Evolutionary conservation across 768 basidiomycete species (phyloP), one percentile per base, ranked within the genome.

Genomic region (Russula vinacea): DNA sequence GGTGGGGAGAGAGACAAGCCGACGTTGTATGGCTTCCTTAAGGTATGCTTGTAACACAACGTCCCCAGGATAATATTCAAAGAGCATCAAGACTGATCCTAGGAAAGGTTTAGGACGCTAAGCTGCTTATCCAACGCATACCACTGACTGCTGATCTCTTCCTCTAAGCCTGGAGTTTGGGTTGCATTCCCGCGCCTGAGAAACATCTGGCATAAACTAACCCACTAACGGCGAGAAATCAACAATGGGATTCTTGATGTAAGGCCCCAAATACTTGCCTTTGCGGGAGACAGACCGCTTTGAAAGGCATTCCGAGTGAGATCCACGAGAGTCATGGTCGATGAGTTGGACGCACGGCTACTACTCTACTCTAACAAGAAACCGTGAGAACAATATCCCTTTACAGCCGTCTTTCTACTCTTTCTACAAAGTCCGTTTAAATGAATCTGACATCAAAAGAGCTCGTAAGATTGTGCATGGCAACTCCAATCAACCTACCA

Each of bases 291-390:
- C 22, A 90, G 74, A 8, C 89, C 89, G 70, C 81, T 83, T 69
- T 89, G 85, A 65, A 89, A 90, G 44, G 86, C 83, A 72, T 90
- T 90, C 62, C 86, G 79, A 17, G 89, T 88, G 51, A 92, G 74
- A 62, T 83, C 88, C 42, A 80, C 80, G 44, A 91, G 72, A 42
- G 88, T 87, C 89, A 90, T 90, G 33, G 49, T 45, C 13, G 56
- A 45, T 33, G n/a, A 47, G n/a, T 45, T n/a, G 26, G 42, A 17
- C 42, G 24, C 26, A 7, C 26, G 17, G 3, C 33, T 39, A 39
- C 37, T 39, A 26, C 14, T 13, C 29, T 29, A 51, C 16, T 51
- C 26, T 29, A n/a, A n/a, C 57, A 26, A 50, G 26, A 47, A 50
- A 51, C 49, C 35, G 49, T 39, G 58, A 40, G 45, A 58, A 50